Evolutionary conservation across 306 rosid genomes (phyloP), one percentile per base, ranked within the genome.

Genomic region (Cicer judaicum): DNA sequence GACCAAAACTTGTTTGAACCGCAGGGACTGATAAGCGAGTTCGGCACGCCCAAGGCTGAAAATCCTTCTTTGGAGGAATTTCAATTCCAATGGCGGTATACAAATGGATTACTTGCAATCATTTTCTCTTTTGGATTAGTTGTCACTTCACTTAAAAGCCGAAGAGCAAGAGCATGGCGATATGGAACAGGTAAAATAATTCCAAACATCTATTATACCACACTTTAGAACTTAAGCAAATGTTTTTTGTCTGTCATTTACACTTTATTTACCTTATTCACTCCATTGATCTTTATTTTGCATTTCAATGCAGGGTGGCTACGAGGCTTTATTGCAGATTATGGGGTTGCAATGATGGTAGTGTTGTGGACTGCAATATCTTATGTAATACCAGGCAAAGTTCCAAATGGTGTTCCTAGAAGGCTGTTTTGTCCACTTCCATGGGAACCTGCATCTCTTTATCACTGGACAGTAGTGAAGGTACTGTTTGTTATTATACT

Each of bases 281-380:
- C n/a, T 70, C 75, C 5, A 40, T 40, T 54, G 42, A 81, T 79
- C 47, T 47, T 72, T 15, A 24, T 36, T 72, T 72, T 74, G 61
- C n/a, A 55, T 68, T 14, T 19, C 57, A 63, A 47, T 81, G 63
- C 87, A 93, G 97, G 94, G 55, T 72, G 81, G 86, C 70, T 91
- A 10, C 87, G 98, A 75, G 83, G 93, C 64, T 84, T 86, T 72
- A 38, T 85, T 56, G 96, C 98, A 54, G 97, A 93, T 68, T 91
- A 93, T 46, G 97, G 97, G 44, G 91, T 87, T 88, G 94, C 98
- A 21, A 7, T 89, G 55, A 89, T 93, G 96, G 92, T 93, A 19
- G 67, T 93, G 63, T 34, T 82, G 68, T 93, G 98, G 94, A 89
- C 94, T 48, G 94, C 86, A 13, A 21, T 88, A 38, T 93, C 97